phyloP scores from a whole-genome alignment of 108 stramenopile species.

The Cyclostephanos invisitatus region DNA sequence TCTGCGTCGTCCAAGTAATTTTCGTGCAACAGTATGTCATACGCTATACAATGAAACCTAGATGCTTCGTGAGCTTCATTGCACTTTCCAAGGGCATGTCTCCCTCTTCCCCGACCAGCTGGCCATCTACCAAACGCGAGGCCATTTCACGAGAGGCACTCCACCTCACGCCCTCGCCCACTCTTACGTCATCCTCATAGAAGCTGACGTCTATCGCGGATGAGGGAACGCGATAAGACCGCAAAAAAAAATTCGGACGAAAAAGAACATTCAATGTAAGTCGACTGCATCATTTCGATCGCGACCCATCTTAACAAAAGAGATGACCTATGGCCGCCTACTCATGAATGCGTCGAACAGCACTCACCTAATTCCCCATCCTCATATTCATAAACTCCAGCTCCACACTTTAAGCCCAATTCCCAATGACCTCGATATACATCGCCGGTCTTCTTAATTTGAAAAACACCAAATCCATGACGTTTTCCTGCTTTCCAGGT shows the following conservation, averaged over 20 bases:
- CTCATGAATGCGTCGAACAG: too few species aligned
- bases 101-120: conserved; percentile 28
- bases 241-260: too few species aligned
- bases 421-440: conserved; percentile 39
- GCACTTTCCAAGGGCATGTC: conserved; percentile 31
- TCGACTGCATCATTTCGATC: too few species aligned
- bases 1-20: too few species aligned
- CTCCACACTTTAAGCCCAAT: conserved; percentile 31
- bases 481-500: conserved; percentile 35
- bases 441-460: conserved; percentile 42
- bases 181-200: conserved; percentile 31
- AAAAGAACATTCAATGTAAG: too few species aligned
- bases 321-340: too few species aligned
- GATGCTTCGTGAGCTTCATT: conserved; percentile 27
- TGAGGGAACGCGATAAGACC: too few species aligned
- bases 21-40: background rate
- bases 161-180: conserved; percentile 46
- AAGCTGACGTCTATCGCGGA: conserved; percentile 26
- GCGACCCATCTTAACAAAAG: too few species aligned
- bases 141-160: conserved; percentile 27
- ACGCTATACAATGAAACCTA: conserved; percentile 31
- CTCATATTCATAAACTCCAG: conserved; percentile 40
- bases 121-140: conserved; percentile 29
- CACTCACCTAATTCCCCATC: conserved; percentile 31
- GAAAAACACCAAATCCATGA: conserved; percentile 44